phyloP scores from a whole-genome alignment of 768 basidiomycete genomes.

The Tricholoma matsutake region DNA sequence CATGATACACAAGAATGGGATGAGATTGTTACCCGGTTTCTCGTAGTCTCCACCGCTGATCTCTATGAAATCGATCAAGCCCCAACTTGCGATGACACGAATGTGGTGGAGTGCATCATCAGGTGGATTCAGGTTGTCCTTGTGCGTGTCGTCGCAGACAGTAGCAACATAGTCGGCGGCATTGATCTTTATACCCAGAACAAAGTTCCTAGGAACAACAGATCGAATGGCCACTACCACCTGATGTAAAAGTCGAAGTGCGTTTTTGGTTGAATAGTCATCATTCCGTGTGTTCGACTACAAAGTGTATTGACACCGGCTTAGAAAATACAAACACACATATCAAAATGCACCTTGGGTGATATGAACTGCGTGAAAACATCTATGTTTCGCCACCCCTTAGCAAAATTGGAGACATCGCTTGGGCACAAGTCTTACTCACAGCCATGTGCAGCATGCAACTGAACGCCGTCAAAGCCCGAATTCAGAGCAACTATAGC shows the following conservation, averaged over 20 bases:
- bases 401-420: not conserved
- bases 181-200: constrained; percentile 79
- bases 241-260: constrained; percentile 54
- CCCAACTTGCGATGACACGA: constrained; percentile 57
- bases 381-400: constrained; percentile 40
- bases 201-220: constrained; percentile 53
- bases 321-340: not conserved
- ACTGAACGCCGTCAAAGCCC: constrained; percentile 84
- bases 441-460: constrained; percentile 90
- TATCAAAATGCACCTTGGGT: constrained; percentile 46
- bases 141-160: constrained; percentile 21
- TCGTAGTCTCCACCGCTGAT: constrained; percentile 89
- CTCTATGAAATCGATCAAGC: constrained; percentile 77
- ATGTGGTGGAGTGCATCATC: constrained; percentile 55
- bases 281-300: constrained; percentile 54
- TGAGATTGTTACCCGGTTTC: constrained; percentile 52
- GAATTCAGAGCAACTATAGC: constrained; percentile 59
- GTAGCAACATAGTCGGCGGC: constrained; percentile 64
- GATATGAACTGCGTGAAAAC: constrained; percentile 78
- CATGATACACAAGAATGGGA: not conserved
- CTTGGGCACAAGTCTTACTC: constrained; percentile 26
- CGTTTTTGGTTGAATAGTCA: constrained; percentile 49
- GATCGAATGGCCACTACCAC: constrained; percentile 56
- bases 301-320: not conserved
- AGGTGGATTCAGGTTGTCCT: constrained; percentile 3